phyloP scores from a whole-genome alignment of 306 rosid genomes.

The Prunus mira region DNA sequence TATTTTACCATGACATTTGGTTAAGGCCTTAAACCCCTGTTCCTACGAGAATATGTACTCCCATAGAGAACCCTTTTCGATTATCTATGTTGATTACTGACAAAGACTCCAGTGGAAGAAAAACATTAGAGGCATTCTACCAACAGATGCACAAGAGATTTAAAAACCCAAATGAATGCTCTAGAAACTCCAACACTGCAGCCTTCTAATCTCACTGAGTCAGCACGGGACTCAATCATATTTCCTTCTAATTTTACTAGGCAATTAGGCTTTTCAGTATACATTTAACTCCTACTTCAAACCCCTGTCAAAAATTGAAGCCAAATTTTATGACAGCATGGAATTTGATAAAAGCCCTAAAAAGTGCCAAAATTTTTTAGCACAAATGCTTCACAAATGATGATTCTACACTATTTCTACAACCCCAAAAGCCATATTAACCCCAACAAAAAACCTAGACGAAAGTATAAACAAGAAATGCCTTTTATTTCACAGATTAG shows the following conservation, averaged over 20 bases:
- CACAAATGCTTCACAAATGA: neutral
- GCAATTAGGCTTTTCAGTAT: neutral
- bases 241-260: neutral
- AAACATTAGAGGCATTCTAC: neutral
- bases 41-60: neutral
- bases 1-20: neutral
- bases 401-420: neutral
- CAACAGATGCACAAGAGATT: conserved; percentile 1
- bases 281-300: neutral
- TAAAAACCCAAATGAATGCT: neutral
- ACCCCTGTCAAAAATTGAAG: neutral
- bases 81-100: neutral
- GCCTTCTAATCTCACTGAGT: neutral
- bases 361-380: neutral
- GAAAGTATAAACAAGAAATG: neutral
- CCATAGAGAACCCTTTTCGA: neutral
- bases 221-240: neutral
- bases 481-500: neutral
- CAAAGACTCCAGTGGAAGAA: neutral
- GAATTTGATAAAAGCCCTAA: neutral
- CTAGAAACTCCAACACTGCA: neutral
- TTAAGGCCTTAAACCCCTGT: neutral
- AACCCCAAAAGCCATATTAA: neutral
- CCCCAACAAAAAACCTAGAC: neutral
- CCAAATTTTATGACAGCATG: neutral